Percentiles rank a stretch among this genome's conserved stretches.
Evolutionary conservation across 257 asterid genomes (phyloP).

Genomic region (Penstemon davidsonii): DNA sequence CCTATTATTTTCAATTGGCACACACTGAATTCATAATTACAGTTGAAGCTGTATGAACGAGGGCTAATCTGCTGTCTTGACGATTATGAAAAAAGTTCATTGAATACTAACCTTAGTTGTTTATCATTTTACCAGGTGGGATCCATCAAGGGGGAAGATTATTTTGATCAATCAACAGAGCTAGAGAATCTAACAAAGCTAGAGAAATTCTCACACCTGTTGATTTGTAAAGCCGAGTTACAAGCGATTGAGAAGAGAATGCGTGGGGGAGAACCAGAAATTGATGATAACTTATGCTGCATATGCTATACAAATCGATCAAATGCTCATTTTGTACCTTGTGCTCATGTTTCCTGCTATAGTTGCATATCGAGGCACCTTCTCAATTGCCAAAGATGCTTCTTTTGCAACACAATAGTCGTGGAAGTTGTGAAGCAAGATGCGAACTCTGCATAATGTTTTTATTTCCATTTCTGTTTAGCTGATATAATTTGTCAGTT

Average conservation of each 20-base stretch:
- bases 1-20: too few species aligned
- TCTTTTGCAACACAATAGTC: conserved; percentile 83
- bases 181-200: conserved; percentile 65
- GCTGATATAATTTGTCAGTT: not conserved
- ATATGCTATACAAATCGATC: conserved; percentile 71
- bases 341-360: conserved; percentile 77
- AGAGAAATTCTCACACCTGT: conserved; percentile 60
- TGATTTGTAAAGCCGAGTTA: conserved; percentile 53
- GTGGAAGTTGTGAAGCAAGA: conserved; percentile 47
- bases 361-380: conserved; percentile 92
- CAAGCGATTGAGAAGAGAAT: conserved; percentile 42
- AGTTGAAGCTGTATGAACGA: too few species aligned
- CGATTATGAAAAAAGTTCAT: not conserved
- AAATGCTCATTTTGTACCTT: conserved; percentile 63
- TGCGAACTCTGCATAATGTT: conserved; percentile 25
- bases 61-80: too few species aligned
- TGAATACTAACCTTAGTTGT: conserved; percentile 18
- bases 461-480: not conserved
- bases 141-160: conserved; percentile 57
- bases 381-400: conserved; percentile 85
- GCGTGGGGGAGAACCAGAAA: conserved; percentile 43
- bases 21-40: too few species aligned
- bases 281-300: conserved; percentile 68
- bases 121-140: conserved; percentile 52
- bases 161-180: conserved; percentile 49